These are phyloP conservation scores for Knoxdaviesia capensis DNA, from an alignment of 2,329 filamentous ascomycete genomes.

Conservation along the genomic window DNA sequence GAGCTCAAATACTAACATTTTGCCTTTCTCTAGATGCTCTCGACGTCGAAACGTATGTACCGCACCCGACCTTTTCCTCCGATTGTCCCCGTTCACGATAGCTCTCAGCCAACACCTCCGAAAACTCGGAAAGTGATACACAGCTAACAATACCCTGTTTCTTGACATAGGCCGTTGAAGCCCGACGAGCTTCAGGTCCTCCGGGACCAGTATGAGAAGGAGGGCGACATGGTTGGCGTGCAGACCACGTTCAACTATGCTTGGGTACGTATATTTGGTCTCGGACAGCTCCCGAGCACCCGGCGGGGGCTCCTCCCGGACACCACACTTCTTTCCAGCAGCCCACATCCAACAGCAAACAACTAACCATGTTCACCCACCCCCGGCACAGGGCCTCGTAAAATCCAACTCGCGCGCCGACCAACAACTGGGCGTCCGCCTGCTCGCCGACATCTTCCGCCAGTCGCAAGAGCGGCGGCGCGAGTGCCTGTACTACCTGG, in stretches of 20 bases:
- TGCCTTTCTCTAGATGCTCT: slow-evolving; percentile 51
- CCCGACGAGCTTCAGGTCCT: slow-evolving; percentile 83
- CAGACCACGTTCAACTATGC: slow-evolving; percentile 99
- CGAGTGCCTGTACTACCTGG: slow-evolving; percentile 96
- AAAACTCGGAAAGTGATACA: no score
- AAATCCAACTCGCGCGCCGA: slow-evolving; percentile 72
- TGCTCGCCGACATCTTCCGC: slow-evolving; percentile 93
- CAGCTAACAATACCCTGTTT: slow-evolving; percentile 3
- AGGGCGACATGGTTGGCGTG: slow-evolving; percentile 88
- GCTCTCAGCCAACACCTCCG: no score
- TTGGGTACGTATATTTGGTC: slow-evolving; percentile 43
- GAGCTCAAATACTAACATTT: slow-evolving; percentile 5
- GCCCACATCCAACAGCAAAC: not conserved
- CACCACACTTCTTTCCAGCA: not conserved
- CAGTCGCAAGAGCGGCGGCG: slow-evolving; percentile 78
- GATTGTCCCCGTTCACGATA: no score
- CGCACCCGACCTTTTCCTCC: no score
- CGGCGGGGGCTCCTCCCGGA: no score
- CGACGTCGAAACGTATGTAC: slow-evolving; percentile 73
- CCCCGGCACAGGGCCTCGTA: slow-evolving; percentile 54
- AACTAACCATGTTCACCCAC: slow-evolving; percentile 1
- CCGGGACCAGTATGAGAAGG: slow-evolving; percentile 87
- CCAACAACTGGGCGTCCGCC: slow-evolving; percentile 82
- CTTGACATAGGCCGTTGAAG: slow-evolving; percentile 52
- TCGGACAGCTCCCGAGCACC: not conserved